phyloP scores from a whole-genome alignment of 331 rosid species.

The Pyrus hybrid region DNA sequence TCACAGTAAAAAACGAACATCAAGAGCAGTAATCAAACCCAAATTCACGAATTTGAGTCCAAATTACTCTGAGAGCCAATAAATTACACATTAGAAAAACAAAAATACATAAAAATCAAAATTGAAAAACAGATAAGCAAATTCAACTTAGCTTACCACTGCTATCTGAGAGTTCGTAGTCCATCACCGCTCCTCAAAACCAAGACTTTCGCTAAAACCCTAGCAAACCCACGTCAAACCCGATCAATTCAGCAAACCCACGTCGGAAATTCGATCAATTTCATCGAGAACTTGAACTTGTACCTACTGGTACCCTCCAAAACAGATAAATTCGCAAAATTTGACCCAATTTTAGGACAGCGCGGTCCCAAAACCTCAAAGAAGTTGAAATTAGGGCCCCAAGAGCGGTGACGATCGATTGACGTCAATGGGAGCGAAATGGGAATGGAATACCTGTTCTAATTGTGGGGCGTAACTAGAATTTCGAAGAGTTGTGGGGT shows the following conservation, averaged over 20 bases:
- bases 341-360: neutral
- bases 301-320: neutral
- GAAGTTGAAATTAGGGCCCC: conserved; percentile 25
- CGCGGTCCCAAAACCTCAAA: conserved; percentile 5
- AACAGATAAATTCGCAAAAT: conserved; percentile 9
- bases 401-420: conserved; percentile 27
- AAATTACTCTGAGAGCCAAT: neutral
- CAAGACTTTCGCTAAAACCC: neutral
- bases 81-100: neutral
- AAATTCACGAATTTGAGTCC: neutral
- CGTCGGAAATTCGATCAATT: conserved; percentile 19
- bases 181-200: conserved; percentile 31
- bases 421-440: conserved; percentile 4
- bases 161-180: conserved; percentile 57
- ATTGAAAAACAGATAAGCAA: neutral
- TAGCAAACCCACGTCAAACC: neutral
- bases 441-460: neutral
- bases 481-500: conserved; percentile 9
- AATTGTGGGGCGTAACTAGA: conserved; percentile 14
- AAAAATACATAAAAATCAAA: neutral
- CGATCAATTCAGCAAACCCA: neutral
- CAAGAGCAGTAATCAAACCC: neutral
- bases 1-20: neutral
- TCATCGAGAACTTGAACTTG: conserved; percentile 7
- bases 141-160: conserved; percentile 44